Percentiles rank a stretch among this genome's conserved stretches.
Conservation (phyloP, 129 eudicot species). For the Rutidosis leptorrhynchoides region DNA sequence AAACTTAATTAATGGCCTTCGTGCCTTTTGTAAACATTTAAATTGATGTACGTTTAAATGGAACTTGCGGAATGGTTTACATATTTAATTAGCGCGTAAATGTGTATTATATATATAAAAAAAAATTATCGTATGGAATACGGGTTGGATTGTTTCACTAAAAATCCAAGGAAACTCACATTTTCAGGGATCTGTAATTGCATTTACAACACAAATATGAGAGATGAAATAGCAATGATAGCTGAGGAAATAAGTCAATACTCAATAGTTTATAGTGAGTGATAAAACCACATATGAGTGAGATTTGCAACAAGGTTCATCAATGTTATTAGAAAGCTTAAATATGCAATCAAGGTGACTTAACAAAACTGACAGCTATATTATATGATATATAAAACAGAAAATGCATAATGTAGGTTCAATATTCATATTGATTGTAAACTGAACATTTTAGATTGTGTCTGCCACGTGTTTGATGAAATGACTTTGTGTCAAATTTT, state of each 20-base stretch:
- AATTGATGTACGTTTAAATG: too few relatives aligned
- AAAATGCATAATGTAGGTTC: not conserved
- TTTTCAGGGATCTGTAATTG: not conserved
- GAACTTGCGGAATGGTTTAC: too few relatives aligned
- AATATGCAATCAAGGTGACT: not conserved
- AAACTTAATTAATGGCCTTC: too few relatives aligned
- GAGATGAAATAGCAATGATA: too few relatives aligned
- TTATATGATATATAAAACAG: too few relatives aligned
- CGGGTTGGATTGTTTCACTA: too few relatives aligned
- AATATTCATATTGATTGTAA: not conserved
- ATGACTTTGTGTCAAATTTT: slow-evolving; percentile 1
- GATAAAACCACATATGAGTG: not conserved
- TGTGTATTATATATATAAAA: too few relatives aligned
- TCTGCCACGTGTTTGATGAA: slow-evolving; percentile 30
- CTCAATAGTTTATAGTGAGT: not conserved
- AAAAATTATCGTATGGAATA: too few relatives aligned
- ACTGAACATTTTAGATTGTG: slow-evolving; percentile 13
- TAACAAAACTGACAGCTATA: too few relatives aligned
- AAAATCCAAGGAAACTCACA: not conserved
- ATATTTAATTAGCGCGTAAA: too few relatives aligned
- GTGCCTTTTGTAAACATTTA: too few relatives aligned
- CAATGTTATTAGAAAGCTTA: not conserved
- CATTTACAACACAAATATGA: not conserved
- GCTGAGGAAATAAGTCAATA: too few relatives aligned
- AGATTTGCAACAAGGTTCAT: not conserved